These are phyloP conservation scores for Anastatica hierochuntica DNA, from an alignment of 345 rosid genomes.

Conservation along the genomic window DNA sequence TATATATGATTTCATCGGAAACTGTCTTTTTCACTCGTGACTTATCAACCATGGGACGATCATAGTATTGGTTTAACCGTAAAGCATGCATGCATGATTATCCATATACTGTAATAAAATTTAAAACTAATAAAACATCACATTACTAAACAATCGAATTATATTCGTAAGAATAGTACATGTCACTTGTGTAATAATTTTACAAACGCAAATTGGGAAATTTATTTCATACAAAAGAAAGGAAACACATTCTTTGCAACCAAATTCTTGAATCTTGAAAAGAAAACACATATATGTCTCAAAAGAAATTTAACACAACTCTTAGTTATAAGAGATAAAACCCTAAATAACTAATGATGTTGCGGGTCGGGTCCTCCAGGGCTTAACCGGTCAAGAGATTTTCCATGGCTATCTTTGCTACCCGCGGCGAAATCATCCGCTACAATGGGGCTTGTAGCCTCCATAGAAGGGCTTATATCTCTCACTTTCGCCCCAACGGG, in stretches of 20 bases:
- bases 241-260: slow-evolving; percentile 8
- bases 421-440: slow-evolving; percentile 5
- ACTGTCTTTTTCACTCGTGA: slow-evolving; percentile 13
- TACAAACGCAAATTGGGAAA: slow-evolving; percentile 12
- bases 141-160: too few relatives aligned
- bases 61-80: slow-evolving; percentile 3
- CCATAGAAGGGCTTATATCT: slow-evolving; percentile 9
- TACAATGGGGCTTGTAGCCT: slow-evolving; percentile 2
- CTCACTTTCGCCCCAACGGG: slow-evolving; percentile 11
- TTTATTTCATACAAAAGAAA: not conserved
- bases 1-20: slow-evolving; percentile 1
- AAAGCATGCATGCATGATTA: too few relatives aligned
- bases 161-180: too few relatives aligned
- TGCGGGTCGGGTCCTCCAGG: slow-evolving; percentile 45
- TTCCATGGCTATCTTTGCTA: slow-evolving; percentile 3
- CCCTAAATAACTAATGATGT: slow-evolving; percentile 30
- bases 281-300: slow-evolving; percentile 7
- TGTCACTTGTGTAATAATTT: not conserved
- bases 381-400: slow-evolving; percentile 23
- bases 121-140: too few relatives aligned
- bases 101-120: too few relatives aligned
- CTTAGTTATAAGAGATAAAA: slow-evolving; percentile 10
- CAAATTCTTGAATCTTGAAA: slow-evolving; percentile 17
- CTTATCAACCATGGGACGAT: slow-evolving; percentile 3
- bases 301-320: slow-evolving; percentile 9